Base-by-base conservation (phyloP, 345 rosid species). In the Salix purpurea region DNA sequence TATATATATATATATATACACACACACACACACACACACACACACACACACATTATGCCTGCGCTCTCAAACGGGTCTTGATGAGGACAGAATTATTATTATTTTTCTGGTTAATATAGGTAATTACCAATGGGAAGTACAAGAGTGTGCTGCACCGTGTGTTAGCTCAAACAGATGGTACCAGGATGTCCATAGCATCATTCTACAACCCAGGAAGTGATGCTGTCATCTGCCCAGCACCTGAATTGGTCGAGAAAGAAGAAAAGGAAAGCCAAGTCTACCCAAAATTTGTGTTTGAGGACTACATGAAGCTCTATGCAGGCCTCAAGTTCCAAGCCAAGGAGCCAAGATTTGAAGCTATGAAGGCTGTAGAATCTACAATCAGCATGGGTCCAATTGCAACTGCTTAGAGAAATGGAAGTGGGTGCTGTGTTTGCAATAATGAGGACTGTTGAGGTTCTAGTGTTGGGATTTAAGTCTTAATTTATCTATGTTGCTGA, bases 141-240 rank as follows among this genome's bases (percentile, higher is more conserved):
- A 95, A 93, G 89, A 95, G 99, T 77, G 79, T 91, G 46, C 9
- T 85, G 86, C 99, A 95, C 82, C 82, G 97, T 6, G 99, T 95
- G 82, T 18, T 88, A 15, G 91, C 93, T 4, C 93, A 93, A 65
- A 77, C 85, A 2, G 91, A 90, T 32, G 97, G 99, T 1, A 95
- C 80, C 65, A 85, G 97, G 76, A 93, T 91, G 99, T 95, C 99
- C 4, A 34, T 95, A 4, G 98, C 98, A 4, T 91, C 99, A 28
- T 95, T 95, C 78, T 95, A 93, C 85, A 93, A 95, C 82, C 98
- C 99, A 1, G 94, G 96, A 15, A 85, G 81, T 6, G 96, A 95
- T 54, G 99, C 97, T 2, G 75, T 90, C 28, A 91, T 95, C 70
- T 88, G 64, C 66, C 99, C 99, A 0, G 94, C 96, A 24, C 83